These are phyloP conservation scores for Xerocomus minutiporus DNA, from an alignment of 1,284 basidiomycete species.

Conservation along the genomic window DNA sequence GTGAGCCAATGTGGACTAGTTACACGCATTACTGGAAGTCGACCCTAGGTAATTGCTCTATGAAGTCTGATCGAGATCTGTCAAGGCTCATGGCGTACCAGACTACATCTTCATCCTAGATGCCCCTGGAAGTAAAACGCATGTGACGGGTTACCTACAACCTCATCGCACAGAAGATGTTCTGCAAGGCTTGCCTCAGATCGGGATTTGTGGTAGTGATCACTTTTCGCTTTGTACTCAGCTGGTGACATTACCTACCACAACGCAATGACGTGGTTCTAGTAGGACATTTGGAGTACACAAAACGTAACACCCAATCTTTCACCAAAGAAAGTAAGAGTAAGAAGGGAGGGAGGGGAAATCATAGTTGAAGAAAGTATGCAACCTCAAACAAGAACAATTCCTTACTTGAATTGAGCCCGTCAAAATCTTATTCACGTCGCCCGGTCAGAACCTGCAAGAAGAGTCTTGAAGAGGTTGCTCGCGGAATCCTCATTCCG, in stretches of 20 bases:
- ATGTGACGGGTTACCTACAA: slow-evolving; percentile 58
- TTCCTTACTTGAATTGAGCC: neutral
- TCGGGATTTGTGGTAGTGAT: slow-evolving; percentile 80
- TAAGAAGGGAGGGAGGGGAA: neutral
- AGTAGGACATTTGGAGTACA: slow-evolving; percentile 12
- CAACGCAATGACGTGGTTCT: slow-evolving; percentile 3
- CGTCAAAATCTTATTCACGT: slow-evolving; percentile 1
- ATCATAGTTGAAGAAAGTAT: neutral
- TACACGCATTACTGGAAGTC: slow-evolving; percentile 80
- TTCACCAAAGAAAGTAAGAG: slow-evolving; percentile 3
- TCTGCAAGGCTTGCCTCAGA: slow-evolving; percentile 73
- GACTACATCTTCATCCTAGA: slow-evolving; percentile 84
- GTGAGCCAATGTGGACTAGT: slow-evolving; percentile 78
- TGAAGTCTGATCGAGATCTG: neutral
- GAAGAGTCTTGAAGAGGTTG: slow-evolving; percentile 81
- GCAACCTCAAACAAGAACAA: neutral
- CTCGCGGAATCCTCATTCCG: slow-evolving; percentile 84
- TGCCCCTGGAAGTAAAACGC: slow-evolving; percentile 36
- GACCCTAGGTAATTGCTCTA: slow-evolving; percentile 60
- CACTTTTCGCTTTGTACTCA: slow-evolving; percentile 76
- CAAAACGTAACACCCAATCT: neutral
- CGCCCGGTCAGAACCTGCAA: slow-evolving; percentile 80
- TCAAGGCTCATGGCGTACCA: slow-evolving; percentile 31
- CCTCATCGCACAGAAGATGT: slow-evolving; percentile 65
- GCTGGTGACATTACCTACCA: slow-evolving; percentile 25